phyloP scores from a whole-genome alignment of 2,329 filamentous ascomycete species.

The Myriosclerotinia curreyana region DNA sequence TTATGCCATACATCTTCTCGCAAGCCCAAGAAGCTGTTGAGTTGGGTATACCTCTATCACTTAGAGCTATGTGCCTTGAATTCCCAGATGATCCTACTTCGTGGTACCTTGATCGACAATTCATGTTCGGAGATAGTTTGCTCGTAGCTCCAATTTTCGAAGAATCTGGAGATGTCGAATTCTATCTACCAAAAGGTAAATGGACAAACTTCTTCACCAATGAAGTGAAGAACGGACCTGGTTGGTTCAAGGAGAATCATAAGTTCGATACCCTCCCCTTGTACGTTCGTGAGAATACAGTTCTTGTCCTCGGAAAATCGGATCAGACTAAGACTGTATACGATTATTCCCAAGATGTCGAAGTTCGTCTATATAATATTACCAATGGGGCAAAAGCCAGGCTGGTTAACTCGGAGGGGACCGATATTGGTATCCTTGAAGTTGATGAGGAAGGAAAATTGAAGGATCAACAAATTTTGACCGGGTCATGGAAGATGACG shows the following conservation, averaged over 20 bases:
- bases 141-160: slow-evolving; percentile 58
- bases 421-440: slow-evolving; percentile 43
- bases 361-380: slow-evolving; percentile 48
- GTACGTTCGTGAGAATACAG: slow-evolving; percentile 43
- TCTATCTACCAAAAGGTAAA: slow-evolving; percentile 52
- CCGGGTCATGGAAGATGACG: slow-evolving; percentile 39
- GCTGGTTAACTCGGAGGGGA: slow-evolving; percentile 46
- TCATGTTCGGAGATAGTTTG: slow-evolving; percentile 57
- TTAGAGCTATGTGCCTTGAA: slow-evolving; percentile 57
- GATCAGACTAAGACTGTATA: slow-evolving; percentile 37
- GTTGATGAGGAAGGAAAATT: slow-evolving; percentile 44
- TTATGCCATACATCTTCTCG: slow-evolving; percentile 57
- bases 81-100: slow-evolving; percentile 58
- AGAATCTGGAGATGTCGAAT: slow-evolving; percentile 53
- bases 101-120: slow-evolving; percentile 57
- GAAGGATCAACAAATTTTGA: slow-evolving; percentile 42
- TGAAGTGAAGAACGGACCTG: slow-evolving; percentile 43
- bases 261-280: slow-evolving; percentile 48
- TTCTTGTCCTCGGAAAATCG: slow-evolving; percentile 37
- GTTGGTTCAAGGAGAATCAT: slow-evolving; percentile 48
- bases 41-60: slow-evolving; percentile 51
- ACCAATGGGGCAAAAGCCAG: slow-evolving; percentile 44
- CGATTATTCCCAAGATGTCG: slow-evolving; percentile 38
- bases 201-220: slow-evolving; percentile 51
- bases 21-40: slow-evolving; percentile 50